Percentiles rank a stretch among this genome's conserved stretches.
Conservation (phyloP, 23 red algal species). For the Cyanidioschyzon merolae region DNA sequence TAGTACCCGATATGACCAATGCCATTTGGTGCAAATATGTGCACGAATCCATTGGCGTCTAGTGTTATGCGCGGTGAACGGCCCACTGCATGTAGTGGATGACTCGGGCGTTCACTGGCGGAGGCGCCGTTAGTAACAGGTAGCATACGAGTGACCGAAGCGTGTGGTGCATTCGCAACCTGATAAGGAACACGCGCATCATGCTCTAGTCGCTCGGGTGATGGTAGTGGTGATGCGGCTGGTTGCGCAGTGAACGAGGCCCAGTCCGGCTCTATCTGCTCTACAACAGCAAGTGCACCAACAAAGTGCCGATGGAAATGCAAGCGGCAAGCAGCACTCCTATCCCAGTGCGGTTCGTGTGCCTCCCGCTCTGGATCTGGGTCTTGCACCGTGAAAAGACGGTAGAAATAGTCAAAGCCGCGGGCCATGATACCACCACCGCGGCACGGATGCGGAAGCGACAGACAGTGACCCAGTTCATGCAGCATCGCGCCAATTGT, state of each 20-base stretch:
- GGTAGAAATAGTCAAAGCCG: conserved; percentile 51
- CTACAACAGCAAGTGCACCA: neutral
- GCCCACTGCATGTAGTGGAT: neutral
- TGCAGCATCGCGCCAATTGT: conserved; percentile 48
- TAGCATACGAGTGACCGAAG: neutral
- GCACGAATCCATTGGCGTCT: neutral
- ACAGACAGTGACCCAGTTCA: conserved; percentile 51
- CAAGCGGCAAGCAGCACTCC: conserved; percentile 36
- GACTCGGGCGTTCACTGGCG: neutral
- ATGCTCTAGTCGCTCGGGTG: neutral
- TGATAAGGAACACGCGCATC: neutral
- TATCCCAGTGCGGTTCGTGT: conserved; percentile 39
- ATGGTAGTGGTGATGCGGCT: conserved; percentile 10
- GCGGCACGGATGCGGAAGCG: conserved; percentile 38
- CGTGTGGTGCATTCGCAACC: neutral
- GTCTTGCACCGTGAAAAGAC: conserved; percentile 24
- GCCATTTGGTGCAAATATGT: conserved; percentile 17
- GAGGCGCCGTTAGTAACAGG: neutral
- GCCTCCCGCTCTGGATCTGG: neutral
- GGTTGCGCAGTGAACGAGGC: neutral
- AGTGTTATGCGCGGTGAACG: neutral
- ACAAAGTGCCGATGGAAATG: conserved; percentile 27
- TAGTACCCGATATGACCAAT: conserved; percentile 50
- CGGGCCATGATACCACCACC: conserved; percentile 59
- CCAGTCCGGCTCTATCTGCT: neutral